Evolutionary conservation across 2,329 filamentous ascomycete species (phyloP).

Genomic region (Epichloe brachyelytri): DNA sequence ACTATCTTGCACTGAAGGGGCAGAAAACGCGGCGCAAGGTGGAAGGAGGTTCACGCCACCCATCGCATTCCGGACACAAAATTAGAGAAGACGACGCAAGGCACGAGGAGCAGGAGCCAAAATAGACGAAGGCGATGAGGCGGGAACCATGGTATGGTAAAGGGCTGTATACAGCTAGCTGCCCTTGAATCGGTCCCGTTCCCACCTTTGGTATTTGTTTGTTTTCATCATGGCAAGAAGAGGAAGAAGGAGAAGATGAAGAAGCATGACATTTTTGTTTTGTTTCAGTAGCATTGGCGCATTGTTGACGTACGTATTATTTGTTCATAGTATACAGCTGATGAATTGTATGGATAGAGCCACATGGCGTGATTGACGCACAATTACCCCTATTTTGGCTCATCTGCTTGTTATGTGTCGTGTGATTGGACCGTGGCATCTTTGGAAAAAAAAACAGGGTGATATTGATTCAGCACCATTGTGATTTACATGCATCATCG

Average conservation of each 20-base stretch:
- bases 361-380: conserved; percentile 10
- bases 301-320: conserved; percentile 7
- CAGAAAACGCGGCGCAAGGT: background rate
- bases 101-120: background rate
- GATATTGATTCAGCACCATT: too few relatives aligned
- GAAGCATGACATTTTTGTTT: conserved; percentile 5
- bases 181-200: background rate
- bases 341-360: conserved; percentile 15
- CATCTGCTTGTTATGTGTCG: background rate
- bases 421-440: too few relatives aligned
- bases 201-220: background rate
- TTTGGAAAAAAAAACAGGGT: too few relatives aligned
- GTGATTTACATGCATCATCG: too few relatives aligned
- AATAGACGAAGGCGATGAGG: background rate
- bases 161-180: background rate
- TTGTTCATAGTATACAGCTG: conserved; percentile 8
- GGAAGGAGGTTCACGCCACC: too few relatives aligned
- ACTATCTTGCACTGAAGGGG: background rate
- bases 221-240: background rate
- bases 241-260: background rate
- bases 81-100: conserved; percentile 2
- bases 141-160: too few relatives aligned
- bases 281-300: conserved; percentile 9
- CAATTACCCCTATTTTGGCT: background rate
- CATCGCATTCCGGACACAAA: background rate